Conservation (phyloP, 352 stramenopile genomes). For the Globisporangium heterothallicum region DNA sequence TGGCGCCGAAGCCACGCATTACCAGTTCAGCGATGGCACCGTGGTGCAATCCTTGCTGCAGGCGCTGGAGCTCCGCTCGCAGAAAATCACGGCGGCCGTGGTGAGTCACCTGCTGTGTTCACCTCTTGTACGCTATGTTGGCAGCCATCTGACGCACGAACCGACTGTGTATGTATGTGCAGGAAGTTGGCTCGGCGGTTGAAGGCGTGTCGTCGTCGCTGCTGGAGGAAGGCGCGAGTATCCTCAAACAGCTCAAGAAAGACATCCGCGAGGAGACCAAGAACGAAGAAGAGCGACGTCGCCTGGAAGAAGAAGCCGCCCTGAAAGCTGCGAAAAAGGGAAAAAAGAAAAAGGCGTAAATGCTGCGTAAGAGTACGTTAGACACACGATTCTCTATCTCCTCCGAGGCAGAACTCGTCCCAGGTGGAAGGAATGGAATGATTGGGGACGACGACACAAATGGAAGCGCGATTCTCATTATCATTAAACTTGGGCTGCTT, state of each 20-base stretch:
- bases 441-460: constrained; percentile 10
- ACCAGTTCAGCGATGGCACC: constrained; percentile 48
- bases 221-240: constrained; percentile 48
- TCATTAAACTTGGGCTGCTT: constrained; percentile 3
- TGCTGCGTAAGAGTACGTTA: neutral
- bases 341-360: constrained; percentile 72
- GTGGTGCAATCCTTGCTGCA: constrained; percentile 49
- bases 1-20: constrained; percentile 23
- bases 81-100: constrained; percentile 45
- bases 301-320: constrained; percentile 59
- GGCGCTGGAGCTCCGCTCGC: constrained; percentile 56
- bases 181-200: constrained; percentile 36
- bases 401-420: too few species aligned
- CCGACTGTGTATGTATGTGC: constrained; percentile 1
- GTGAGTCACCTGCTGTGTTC: constrained; percentile 18
- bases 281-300: constrained; percentile 67
- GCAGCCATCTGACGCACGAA: neutral
- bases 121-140: neutral
- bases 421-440: neutral
- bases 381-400: too few species aligned
- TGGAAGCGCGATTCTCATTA: constrained; percentile 27
- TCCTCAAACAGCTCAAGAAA: constrained; percentile 79
- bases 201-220: constrained; percentile 47
- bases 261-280: constrained; percentile 75
- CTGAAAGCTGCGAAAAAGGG: constrained; percentile 76